Base-by-base conservation (phyloP, 768 basidiomycete species). In the Tricholoma matsutake region DNA sequence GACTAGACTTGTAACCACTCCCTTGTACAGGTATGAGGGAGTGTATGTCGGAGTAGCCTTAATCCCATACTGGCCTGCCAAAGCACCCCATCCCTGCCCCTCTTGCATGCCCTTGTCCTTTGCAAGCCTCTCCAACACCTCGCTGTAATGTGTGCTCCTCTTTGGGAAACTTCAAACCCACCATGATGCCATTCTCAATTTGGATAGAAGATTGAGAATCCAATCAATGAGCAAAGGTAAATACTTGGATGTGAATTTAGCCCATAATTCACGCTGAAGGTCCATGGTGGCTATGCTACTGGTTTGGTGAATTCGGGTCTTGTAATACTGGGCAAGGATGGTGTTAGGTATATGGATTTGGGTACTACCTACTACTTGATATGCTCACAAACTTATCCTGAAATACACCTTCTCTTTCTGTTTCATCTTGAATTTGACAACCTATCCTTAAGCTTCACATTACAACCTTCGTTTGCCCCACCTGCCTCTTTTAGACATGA, bases 1-100 rank as follows among this genome's bases (percentile, higher is more conserved):
- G 22, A 96, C 0, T n/a, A n/a, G n/a, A n/a, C n/a, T n/a, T n/a
- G n/a, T n/a, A n/a, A n/a, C n/a, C n/a, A n/a, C n/a, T n/a, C n/a
- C n/a, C n/a, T n/a, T n/a, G n/a, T n/a, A n/a, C n/a, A n/a, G n/a
- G n/a, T n/a, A n/a, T n/a, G n/a, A n/a, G n/a, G n/a, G n/a, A n/a
- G n/a, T n/a, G n/a, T n/a, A n/a, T n/a, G 93, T 95, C 5, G 95
- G 96, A 2, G 92, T 96, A 16, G 82, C 94, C 14, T 81, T 73
- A 1, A 97, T 84, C 13, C 82, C 78, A 76, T 83, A 90, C 70
- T 86, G 78, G 1, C 72, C 62, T 0, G 88, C 91, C 14, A 96
- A 74, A 57, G 77, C 76, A 3, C 0, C 89, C 89, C 72, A 84
- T 72, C 0, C 89, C 91, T 67, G 75, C 63, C 71, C 70, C 45